Evolutionary conservation across 2,329 filamentous ascomycete species (phyloP), one percentile per base, ranked within the genome.

Genomic region (Elsinoe australis): DNA sequence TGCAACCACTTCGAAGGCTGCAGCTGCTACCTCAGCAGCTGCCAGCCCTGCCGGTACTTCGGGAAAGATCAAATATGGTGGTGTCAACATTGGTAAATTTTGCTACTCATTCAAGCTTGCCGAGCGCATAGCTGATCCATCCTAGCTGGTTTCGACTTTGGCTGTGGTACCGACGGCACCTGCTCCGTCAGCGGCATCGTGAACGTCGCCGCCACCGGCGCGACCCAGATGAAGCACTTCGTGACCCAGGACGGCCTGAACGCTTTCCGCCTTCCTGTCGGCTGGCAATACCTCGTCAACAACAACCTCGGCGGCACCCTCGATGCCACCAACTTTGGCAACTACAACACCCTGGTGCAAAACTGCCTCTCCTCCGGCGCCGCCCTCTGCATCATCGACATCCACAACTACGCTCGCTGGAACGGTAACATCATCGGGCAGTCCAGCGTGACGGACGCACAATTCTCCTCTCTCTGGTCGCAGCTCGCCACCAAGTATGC

Each of bases 361-460:
- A 41, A 42, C 29, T 55, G 53, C 47, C 26, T 56, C 21, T 36
- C 39, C 36, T 45, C 47, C 9, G 50, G 49, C 7, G 53, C 54
- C 5, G 48, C 31, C n/a, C 22, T 45, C n/a, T 54, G 59, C 47
- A 35, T 57, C 51, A 50, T 60, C 47, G 58, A 60, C 41, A 34
- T 61, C n/a, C 56, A 59, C 55, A 61, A 61, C 52, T 60, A 61
- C 42, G 61, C 58, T 1, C 58, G 80, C 39, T 83, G 75, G 70
- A 74, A 84, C 54, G 75, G 75, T 10, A 62, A 64, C 2, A 78
- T 85, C 53, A 74, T 85, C 49, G 81, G 80, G 1, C 80, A 84
- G 58, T 29, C 28, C 34, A 21, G 35, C 2, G 80, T 79, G 17
- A 72, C 71, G 0, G 72, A 83, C 58, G 74, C 71, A 8, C 64